phyloP scores from a whole-genome alignment of 192 early-diverging fungal species.

The Backusella australiensis region DNA sequence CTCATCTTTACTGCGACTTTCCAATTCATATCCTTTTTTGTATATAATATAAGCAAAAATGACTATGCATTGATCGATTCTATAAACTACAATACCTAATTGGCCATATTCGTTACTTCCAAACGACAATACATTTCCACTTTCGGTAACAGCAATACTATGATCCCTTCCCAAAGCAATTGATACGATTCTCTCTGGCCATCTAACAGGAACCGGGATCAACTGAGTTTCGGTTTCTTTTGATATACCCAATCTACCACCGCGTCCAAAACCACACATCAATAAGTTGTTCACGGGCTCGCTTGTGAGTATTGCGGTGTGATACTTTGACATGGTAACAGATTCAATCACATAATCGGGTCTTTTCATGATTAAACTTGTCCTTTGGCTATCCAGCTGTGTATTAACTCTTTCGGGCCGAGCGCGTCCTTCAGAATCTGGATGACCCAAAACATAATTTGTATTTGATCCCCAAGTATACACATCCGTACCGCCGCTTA shows the following conservation, averaged over 20 bases:
- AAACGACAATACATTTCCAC: slow-evolving; percentile 61
- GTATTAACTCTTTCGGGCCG: slow-evolving; percentile 62
- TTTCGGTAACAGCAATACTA: slow-evolving; percentile 55
- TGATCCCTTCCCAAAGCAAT: slow-evolving; percentile 71
- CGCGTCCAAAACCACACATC: slow-evolving; percentile 66
- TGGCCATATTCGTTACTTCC: slow-evolving; percentile 67
- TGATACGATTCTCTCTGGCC: slow-evolving; percentile 39
- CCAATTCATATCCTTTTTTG: slow-evolving; percentile 32
- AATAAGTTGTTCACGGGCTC: slow-evolving; percentile 42
- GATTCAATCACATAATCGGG: slow-evolving; percentile 27
- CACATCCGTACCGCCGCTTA: slow-evolving; percentile 35
- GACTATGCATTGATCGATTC: not conserved
- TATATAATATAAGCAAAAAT: not conserved
- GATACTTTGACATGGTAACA: slow-evolving; percentile 68
- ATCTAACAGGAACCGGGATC: slow-evolving; percentile 42
- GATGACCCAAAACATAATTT: slow-evolving; percentile 66
- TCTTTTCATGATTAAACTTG: slow-evolving; percentile 21
- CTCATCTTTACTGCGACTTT: slow-evolving; percentile 23
- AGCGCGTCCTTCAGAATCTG: slow-evolving; percentile 60
- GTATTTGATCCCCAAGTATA: slow-evolving; percentile 79
- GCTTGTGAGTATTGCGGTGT: slow-evolving; percentile 53
- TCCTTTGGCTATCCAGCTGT: slow-evolving; percentile 33
- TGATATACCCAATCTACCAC: slow-evolving; percentile 66
- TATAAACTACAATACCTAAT: slow-evolving; percentile 40
- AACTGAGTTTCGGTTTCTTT: slow-evolving; percentile 54